Evolutionary conservation across 768 basidiomycete species (phyloP).

Genomic region (Rhodotorula kratochvilovae): DNA sequence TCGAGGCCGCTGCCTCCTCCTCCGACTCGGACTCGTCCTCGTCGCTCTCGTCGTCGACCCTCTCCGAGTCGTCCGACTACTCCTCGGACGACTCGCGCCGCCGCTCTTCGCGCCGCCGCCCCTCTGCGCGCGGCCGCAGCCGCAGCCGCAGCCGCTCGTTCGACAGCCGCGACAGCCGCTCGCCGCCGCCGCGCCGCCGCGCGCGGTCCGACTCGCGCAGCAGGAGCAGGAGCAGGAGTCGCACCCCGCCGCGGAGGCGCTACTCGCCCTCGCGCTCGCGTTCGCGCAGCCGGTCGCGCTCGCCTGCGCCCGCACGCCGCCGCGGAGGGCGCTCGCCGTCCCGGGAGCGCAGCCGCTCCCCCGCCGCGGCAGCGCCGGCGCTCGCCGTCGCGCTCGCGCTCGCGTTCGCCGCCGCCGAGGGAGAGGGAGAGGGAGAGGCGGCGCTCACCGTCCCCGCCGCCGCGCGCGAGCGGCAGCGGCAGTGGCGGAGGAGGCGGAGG

Average conservation of each 20-base stretch:
- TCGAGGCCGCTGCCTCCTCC: constrained; percentile 24
- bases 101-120: background rate
- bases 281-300: background rate
- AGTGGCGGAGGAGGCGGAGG: background rate
- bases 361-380: background rate
- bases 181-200: background rate
- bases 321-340: background rate
- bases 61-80: constrained; percentile 41
- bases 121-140: background rate
- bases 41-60: constrained; percentile 37
- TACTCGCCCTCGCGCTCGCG: constrained; percentile 23
- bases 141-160: constrained; percentile 20
- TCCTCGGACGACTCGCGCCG: constrained; percentile 23
- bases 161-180: constrained; percentile 21
- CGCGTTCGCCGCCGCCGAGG: background rate
- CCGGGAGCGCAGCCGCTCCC: background rate
- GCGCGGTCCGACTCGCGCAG: background rate
- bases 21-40: constrained; percentile 43
- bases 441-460: background rate
- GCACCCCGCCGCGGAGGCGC: constrained; percentile 14
- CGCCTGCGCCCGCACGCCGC: background rate
- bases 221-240: constrained; percentile 2
- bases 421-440: no score
- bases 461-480: background rate
- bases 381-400: constrained; percentile 9